A percentile compares a stretch with the other conserved stretches of the same genome.
phyloP scores from a whole-genome alignment of 768 basidiomycete genomes.

The Lentinula boryana region DNA sequence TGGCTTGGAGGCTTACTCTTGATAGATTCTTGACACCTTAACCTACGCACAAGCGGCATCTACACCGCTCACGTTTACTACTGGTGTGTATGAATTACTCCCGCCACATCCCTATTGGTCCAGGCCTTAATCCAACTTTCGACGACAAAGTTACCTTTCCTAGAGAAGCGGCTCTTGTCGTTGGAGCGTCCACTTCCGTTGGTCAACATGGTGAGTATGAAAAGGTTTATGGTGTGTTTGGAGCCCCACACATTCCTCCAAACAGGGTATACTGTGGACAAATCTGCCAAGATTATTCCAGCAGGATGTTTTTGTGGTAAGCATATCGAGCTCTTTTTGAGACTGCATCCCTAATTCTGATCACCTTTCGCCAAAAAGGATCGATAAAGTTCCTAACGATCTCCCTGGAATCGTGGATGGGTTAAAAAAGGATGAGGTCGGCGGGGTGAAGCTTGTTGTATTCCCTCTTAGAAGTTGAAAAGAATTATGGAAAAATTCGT shows the following conservation, averaged over 20 bases:
- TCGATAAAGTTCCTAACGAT: neutral
- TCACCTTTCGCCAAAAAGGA: neutral
- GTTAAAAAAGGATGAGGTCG: neutral
- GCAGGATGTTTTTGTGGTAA: neutral
- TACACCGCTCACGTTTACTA: conserved; percentile 39
- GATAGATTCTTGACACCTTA: conserved; percentile 38
- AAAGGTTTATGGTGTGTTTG: neutral
- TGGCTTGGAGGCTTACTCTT: conserved; percentile 1
- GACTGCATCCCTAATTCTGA: neutral
- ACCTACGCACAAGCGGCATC: conserved; percentile 44
- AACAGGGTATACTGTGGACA: neutral
- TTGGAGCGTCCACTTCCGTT: conserved; percentile 43
- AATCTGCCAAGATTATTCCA: neutral
- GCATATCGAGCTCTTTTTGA: neutral
- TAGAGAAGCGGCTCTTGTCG: conserved; percentile 37
- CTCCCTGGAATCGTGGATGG: neutral
- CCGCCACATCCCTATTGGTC: conserved; percentile 28
- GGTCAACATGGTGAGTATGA: conserved; percentile 38
- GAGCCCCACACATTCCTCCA: neutral
- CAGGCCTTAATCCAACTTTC: conserved; percentile 34
- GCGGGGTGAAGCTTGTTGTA: neutral
- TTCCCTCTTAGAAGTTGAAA: neutral
- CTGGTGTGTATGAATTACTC: conserved; percentile 46
- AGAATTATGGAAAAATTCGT: too few relatives aligned
- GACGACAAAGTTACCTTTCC: conserved; percentile 28